These are phyloP conservation scores for Cordyceps cicadae DNA, from an alignment of 2,329 filamentous ascomycete species.

Conservation along the genomic window DNA sequence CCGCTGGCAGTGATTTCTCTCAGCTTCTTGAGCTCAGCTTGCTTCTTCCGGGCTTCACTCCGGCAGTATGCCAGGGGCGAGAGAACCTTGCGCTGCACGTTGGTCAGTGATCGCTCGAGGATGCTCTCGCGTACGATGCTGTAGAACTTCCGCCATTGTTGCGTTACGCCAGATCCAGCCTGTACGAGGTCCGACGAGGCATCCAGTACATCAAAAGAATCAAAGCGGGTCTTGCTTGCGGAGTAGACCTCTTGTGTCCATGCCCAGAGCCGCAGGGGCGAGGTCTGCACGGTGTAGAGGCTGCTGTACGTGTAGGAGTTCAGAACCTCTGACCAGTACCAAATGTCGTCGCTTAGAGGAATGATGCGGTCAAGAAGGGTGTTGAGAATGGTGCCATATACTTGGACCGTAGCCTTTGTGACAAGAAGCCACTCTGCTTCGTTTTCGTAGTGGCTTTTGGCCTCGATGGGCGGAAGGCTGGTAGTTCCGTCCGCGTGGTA, in stretches of 20 bases:
- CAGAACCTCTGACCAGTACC: conserved; percentile 91
- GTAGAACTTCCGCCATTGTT: conserved; percentile 66
- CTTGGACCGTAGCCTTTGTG: conserved; percentile 86
- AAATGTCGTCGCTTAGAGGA: conserved; percentile 75
- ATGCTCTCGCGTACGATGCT: conserved; percentile 69
- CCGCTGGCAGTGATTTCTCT: conserved; percentile 77
- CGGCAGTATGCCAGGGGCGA: conserved; percentile 71
- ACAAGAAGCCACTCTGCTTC: conserved; percentile 87
- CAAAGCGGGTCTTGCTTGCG: conserved; percentile 46
- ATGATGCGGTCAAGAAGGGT: conserved; percentile 75
- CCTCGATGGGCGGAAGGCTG: conserved; percentile 13
- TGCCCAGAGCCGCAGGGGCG: conserved; percentile 64
- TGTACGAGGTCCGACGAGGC: conserved; percentile 26
- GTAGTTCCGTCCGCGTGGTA: not conserved
- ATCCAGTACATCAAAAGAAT: conserved; percentile 22
- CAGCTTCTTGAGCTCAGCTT: conserved; percentile 60
- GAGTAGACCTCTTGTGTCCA: conserved; percentile 63
- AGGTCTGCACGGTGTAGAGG: conserved; percentile 79
- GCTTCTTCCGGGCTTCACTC: conserved; percentile 67
- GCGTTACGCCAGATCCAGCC: conserved; percentile 33
- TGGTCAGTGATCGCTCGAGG: conserved; percentile 59
- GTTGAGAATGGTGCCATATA: conserved; percentile 72
- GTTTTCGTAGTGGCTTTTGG: conserved; percentile 51
- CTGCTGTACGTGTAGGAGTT: conserved; percentile 70
- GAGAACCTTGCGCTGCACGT: conserved; percentile 63